Conservation (phyloP, 2,329 filamentous ascomycete genomes). For the Ilyonectria sp. region DNA sequence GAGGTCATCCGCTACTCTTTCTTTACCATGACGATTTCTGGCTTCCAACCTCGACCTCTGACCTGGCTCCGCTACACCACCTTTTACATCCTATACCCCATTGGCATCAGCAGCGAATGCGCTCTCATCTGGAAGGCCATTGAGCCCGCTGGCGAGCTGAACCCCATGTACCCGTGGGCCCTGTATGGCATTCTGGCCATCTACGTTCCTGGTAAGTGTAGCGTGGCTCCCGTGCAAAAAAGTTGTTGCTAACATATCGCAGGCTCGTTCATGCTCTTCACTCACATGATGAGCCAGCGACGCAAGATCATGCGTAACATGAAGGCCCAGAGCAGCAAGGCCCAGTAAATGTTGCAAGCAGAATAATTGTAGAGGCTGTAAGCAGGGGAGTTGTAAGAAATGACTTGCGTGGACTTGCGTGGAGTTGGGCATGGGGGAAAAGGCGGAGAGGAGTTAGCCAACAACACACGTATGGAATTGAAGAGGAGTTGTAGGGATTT, state of each 20-base stretch:
- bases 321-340: conserved; percentile 63
- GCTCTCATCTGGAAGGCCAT: conserved; percentile 82
- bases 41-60: conserved; percentile 74
- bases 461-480: neutral
- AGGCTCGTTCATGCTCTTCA: conserved; percentile 88
- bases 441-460: neutral
- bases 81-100: conserved; percentile 92
- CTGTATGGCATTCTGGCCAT: conserved; percentile 77
- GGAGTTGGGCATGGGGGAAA: neutral
- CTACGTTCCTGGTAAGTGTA: conserved; percentile 82
- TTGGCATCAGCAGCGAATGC: conserved; percentile 92
- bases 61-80: conserved; percentile 92
- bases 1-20: conserved; percentile 95
- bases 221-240: neutral
- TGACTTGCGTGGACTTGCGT: neutral
- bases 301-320: conserved; percentile 81
- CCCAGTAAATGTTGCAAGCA: conserved; percentile 39
- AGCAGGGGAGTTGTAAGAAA: neutral
- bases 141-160: conserved; percentile 66
- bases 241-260: conserved; percentile 9
- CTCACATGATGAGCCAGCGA: conserved; percentile 95
- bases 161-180: conserved; percentile 68
- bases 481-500: neutral
- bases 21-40: conserved; percentile 82
- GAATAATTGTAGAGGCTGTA: neutral